phyloP scores from a whole-genome alignment of 805 yeast species.

The Sungouiozyma intestinalis region DNA sequence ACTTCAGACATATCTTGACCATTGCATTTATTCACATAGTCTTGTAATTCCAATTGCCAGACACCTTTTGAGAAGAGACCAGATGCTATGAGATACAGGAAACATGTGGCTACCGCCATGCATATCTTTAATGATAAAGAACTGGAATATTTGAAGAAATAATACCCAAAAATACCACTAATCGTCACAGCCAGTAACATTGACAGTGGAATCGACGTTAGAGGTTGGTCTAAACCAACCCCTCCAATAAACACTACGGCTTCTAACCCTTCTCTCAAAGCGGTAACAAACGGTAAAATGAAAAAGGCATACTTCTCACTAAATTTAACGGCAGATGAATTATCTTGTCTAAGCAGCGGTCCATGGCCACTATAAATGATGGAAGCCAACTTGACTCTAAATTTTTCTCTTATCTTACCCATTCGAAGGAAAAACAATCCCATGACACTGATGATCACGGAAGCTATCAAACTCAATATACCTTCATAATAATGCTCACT shows the following conservation, averaged over 20 bases:
- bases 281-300: constrained; percentile 73
- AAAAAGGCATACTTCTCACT: constrained; percentile 59
- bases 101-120: constrained; percentile 63
- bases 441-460: constrained; percentile 74
- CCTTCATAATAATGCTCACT: constrained; percentile 92
- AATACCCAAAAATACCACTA: constrained; percentile 55
- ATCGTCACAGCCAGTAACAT: constrained; percentile 45
- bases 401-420: constrained; percentile 73
- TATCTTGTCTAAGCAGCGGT: constrained; percentile 9
- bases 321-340: constrained; percentile 27
- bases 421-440: constrained; percentile 74
- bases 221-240: constrained; percentile 64
- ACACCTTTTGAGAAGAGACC: constrained; percentile 81
- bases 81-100: constrained; percentile 74
- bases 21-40: constrained; percentile 58
- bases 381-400: constrained; percentile 52
- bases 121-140: constrained; percentile 67
- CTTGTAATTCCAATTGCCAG: constrained; percentile 81
- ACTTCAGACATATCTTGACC: constrained; percentile 82
- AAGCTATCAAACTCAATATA: constrained; percentile 63
- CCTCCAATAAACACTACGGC: constrained; percentile 91
- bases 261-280: constrained; percentile 82
- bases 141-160: constrained; percentile 69
- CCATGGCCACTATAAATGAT: constrained; percentile 28
- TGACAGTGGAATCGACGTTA: constrained; percentile 54